Evolutionary conservation across 2,329 filamentous ascomycete species (phyloP), one percentile per base, ranked within the genome.

Genomic region (Aphanocladium album): DNA sequence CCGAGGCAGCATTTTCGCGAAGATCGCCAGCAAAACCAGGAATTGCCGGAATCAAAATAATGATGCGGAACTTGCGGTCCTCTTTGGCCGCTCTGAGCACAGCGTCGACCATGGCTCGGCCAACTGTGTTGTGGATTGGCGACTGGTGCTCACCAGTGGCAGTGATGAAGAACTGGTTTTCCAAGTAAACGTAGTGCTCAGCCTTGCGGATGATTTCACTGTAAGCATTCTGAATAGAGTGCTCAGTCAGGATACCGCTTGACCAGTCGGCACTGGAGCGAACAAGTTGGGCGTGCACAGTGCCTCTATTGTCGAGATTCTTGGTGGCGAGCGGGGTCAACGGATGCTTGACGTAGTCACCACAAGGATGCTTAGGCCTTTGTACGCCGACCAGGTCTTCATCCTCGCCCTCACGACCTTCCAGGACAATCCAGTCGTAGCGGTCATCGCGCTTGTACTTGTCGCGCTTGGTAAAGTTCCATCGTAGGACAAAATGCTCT

Each of bases 151-250:
- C 88, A 9, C 91, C 91, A 0, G 93, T 98, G 0, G 95, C 90
- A 1, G 92, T 96, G 71, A 96, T 97, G 80, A 98, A 99, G 78
- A 98, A 98, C 69, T 99, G 95, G 69, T 98, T 98, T 73, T 99
- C 95, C 63, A 99, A 96, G 77, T 98, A 99, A 25, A 99, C 89
- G 67, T 86, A 97, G 71, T 98, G 93, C 74, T 97, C 79, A 0
- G 93, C 93, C 56, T 90, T 91, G 55, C 88, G 81, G 67, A 98
- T 98, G 33, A 96, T 78, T 64, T 96, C 91, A 62, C 80, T 81
- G 71, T 96, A 96, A 0, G 92, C 91, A 67, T 91, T 96, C 67
- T 95, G 90, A 61, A 96, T 96, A 54, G 88, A 92, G 67, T 91
- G 88, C 63, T 96, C 92, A 0, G 81, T 86, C 46, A 96, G 74